Conservation (phyloP, 768 basidiomycete species). For the Boletus subparvulus region DNA sequence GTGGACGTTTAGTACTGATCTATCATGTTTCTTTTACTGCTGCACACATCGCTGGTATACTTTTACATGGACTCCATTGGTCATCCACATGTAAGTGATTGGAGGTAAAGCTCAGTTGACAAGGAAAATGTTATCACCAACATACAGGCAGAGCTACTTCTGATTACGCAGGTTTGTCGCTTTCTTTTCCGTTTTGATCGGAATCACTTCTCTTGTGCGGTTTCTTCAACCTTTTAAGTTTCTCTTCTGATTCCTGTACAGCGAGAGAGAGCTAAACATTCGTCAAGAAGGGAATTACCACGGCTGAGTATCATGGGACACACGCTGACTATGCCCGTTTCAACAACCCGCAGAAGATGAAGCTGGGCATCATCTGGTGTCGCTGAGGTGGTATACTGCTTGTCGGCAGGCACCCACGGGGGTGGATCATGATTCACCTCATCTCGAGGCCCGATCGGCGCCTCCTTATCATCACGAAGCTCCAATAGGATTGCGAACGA, state of each 20-base stretch:
- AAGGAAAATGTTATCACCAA: background rate
- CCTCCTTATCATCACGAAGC: slow-evolving; percentile 63
- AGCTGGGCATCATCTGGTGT: slow-evolving; percentile 65
- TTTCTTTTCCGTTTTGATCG: slow-evolving; percentile 12
- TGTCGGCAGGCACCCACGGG: slow-evolving; percentile 77
- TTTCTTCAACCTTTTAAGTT: slow-evolving; percentile 39
- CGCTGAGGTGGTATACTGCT: slow-evolving; percentile 66
- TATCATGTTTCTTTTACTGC: slow-evolving; percentile 18
- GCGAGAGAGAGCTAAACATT: slow-evolving; percentile 62
- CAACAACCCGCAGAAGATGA: slow-evolving; percentile 75
- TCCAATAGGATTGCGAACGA: slow-evolving; percentile 86
- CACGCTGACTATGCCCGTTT: slow-evolving; percentile 82
- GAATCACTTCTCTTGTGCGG: background rate
- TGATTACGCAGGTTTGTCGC: slow-evolving; percentile 3
- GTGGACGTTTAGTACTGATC: slow-evolving; percentile 70
- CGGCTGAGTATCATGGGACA: slow-evolving; percentile 18
- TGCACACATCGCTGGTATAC: slow-evolving; percentile 9
- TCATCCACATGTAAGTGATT: slow-evolving; percentile 6
- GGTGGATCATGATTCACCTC: slow-evolving; percentile 60
- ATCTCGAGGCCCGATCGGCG: slow-evolving; percentile 44
- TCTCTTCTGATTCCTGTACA: slow-evolving; percentile 78
- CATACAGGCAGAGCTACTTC: background rate
- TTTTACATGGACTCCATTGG: slow-evolving; percentile 8
- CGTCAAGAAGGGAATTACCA: slow-evolving; percentile 1
- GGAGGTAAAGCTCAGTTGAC: background rate